Evolutionary conservation across 768 basidiomycete species (phyloP).

Genomic region (Mycena galericulata): DNA sequence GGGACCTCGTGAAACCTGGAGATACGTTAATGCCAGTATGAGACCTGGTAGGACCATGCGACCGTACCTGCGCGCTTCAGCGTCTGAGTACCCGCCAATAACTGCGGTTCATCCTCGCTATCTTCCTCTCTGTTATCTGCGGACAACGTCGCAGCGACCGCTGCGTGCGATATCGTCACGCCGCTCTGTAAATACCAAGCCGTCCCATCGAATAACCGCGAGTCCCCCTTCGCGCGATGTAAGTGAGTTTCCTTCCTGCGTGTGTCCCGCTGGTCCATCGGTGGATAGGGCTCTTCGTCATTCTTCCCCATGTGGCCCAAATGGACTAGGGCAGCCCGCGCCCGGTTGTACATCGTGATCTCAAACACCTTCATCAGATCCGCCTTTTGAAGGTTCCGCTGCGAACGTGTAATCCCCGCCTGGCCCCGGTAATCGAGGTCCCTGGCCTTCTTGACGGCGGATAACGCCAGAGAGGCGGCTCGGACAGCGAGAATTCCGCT

Average conservation of each 20-base stretch:
- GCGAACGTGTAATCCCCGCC: background rate
- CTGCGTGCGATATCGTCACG: background rate
- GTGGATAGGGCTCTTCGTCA: background rate
- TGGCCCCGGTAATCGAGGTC: constrained; percentile 1
- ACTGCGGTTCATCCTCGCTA: background rate
- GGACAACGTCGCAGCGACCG: background rate
- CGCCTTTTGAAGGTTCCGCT: constrained; percentile 14
- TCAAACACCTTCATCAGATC: constrained; percentile 4
- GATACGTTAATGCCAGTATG: too few species aligned
- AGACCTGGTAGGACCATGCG: background rate
- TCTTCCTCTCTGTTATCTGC: background rate
- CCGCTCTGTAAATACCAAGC: background rate
- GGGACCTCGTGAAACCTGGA: background rate
- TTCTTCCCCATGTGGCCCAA: background rate
- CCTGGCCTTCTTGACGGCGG: constrained; percentile 10
- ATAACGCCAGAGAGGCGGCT: constrained; percentile 3
- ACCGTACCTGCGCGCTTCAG: constrained; percentile 11
- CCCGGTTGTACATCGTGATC: background rate
- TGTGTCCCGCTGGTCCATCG: background rate
- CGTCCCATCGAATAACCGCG: background rate
- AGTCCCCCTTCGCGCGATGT: background rate
- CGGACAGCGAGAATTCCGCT: background rate
- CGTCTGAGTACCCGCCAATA: constrained; percentile 18
- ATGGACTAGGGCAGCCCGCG: background rate
- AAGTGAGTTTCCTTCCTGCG: background rate